Evolutionary conservation across 2,329 filamentous ascomycete species (phyloP).

Genomic region (Alternaria rosae): DNA sequence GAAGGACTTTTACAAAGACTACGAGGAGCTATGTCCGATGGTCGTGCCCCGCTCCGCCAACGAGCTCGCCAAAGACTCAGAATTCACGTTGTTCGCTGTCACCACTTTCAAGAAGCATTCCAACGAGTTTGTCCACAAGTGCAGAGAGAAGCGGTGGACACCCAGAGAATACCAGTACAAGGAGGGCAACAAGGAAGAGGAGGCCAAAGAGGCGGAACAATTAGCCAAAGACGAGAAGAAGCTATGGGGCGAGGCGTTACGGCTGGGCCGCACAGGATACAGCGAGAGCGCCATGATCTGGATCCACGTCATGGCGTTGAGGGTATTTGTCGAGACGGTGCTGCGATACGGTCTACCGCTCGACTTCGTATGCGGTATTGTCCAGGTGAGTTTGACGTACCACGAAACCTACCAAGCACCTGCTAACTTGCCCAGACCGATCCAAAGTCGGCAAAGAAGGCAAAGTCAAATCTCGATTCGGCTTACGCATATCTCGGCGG

Average conservation of each 20-base stretch:
- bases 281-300: conserved; percentile 96
- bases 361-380: conserved; percentile 83
- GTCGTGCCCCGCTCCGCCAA: conserved; percentile 88
- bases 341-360: conserved; percentile 91
- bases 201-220: conserved; percentile 83
- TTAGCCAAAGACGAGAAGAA: conserved; percentile 86
- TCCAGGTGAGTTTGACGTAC: conserved; percentile 68
- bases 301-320: conserved; percentile 87
- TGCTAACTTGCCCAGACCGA: conserved; percentile 68
- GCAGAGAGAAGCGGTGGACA: conserved; percentile 91
- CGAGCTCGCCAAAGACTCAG: conserved; percentile 83
- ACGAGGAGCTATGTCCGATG: conserved; percentile 89
- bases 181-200: conserved; percentile 87
- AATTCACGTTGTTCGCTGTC: conserved; percentile 87
- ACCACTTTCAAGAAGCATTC: conserved; percentile 93
- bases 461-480: conserved; percentile 71
- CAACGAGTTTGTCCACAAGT: conserved; percentile 88
- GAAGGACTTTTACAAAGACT: conserved; percentile 88
- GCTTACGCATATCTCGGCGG: conserved; percentile 92
- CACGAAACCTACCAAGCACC: neutral
- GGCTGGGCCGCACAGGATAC: conserved; percentile 89
- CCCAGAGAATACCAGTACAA: conserved; percentile 94
- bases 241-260: conserved; percentile 88
- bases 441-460: conserved; percentile 80
- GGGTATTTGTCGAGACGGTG: conserved; percentile 98